phyloP scores from a whole-genome alignment of 1,139 yeast species.

The Debaryomyces robertsiae region DNA sequence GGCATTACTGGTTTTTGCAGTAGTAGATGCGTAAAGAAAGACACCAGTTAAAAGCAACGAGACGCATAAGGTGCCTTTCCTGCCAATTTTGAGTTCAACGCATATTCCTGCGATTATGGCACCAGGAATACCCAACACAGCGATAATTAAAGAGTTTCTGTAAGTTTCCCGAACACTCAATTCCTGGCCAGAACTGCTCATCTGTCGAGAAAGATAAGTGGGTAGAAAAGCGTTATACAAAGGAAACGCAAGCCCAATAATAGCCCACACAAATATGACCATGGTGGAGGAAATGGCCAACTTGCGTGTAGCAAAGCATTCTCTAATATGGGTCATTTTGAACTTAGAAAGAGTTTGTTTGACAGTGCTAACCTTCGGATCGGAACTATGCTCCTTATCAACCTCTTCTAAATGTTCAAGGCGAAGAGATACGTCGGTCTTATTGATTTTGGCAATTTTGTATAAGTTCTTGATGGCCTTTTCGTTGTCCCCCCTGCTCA shows the following conservation, averaged over 20 bases:
- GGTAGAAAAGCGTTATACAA: slow-evolving; percentile 49
- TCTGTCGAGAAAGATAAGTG: slow-evolving; percentile 31
- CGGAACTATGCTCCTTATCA: slow-evolving; percentile 24
- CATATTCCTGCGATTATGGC: slow-evolving; percentile 41
- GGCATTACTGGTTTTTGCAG: slow-evolving; percentile 42
- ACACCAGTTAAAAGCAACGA: slow-evolving; percentile 43
- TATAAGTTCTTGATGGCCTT: slow-evolving; percentile 38
- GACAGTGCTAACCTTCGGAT: slow-evolving; percentile 2
- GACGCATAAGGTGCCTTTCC: slow-evolving; percentile 40
- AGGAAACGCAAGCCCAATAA: slow-evolving; percentile 50
- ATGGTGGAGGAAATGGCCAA: slow-evolving; percentile 36
- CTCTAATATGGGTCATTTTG: slow-evolving; percentile 30
- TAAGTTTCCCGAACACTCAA: slow-evolving; percentile 41
- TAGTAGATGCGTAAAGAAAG: slow-evolving; percentile 43
- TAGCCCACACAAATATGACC: slow-evolving; percentile 44
- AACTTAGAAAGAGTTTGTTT: slow-evolving; percentile 19
- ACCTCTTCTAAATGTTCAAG: slow-evolving; percentile 33
- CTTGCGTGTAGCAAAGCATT: slow-evolving; percentile 38
- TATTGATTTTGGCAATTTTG: slow-evolving; percentile 40
- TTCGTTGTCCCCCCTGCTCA: slow-evolving; percentile 42
- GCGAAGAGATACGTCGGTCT: slow-evolving; percentile 25
- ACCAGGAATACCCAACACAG: slow-evolving; percentile 47
- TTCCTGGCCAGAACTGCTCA: slow-evolving; percentile 34
- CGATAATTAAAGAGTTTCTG: slow-evolving; percentile 42
- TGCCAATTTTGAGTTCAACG: slow-evolving; percentile 42